These are phyloP conservation scores for Pichia deserticola DNA, from an alignment of 805 yeast genomes.

Conservation along the genomic window DNA sequence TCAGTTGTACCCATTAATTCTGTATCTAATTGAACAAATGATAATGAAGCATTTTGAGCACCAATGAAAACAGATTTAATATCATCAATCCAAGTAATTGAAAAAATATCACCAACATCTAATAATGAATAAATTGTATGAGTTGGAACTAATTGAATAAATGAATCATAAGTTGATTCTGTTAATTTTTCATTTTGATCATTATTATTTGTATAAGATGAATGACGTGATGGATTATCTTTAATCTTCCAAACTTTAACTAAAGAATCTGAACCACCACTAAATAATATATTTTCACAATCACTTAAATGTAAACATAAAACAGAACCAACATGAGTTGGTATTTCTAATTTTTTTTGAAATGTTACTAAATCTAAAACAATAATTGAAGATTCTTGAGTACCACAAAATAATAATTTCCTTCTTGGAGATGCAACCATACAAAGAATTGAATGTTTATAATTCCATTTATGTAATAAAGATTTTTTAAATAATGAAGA, in stretches of 20 bases:
- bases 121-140: constrained; percentile 76
- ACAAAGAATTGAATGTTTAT: constrained; percentile 65
- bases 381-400: constrained; percentile 75
- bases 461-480: constrained; percentile 66
- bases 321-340: constrained; percentile 70
- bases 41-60: constrained; percentile 83
- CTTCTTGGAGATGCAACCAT: constrained; percentile 53
- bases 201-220: not conserved
- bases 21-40: constrained; percentile 51
- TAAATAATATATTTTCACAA: constrained; percentile 55
- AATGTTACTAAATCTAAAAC: constrained; percentile 63
- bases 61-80: constrained; percentile 70
- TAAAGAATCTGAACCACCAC: constrained; percentile 87
- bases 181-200: not conserved
- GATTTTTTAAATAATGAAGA: constrained; percentile 6
- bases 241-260: constrained; percentile 77
- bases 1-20: constrained; percentile 19
- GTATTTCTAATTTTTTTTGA: constrained; percentile 43
- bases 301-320: constrained; percentile 53
- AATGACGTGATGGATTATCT: constrained; percentile 11
- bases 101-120: constrained; percentile 92
- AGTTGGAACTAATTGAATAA: constrained; percentile 31
- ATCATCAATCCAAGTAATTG: constrained; percentile 60
- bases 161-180: not conserved
- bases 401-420: constrained; percentile 73